These are phyloP conservation scores for Cylindrotheca closterium DNA, from an alignment of 108 stramenopile genomes.

Conservation along the genomic window DNA sequence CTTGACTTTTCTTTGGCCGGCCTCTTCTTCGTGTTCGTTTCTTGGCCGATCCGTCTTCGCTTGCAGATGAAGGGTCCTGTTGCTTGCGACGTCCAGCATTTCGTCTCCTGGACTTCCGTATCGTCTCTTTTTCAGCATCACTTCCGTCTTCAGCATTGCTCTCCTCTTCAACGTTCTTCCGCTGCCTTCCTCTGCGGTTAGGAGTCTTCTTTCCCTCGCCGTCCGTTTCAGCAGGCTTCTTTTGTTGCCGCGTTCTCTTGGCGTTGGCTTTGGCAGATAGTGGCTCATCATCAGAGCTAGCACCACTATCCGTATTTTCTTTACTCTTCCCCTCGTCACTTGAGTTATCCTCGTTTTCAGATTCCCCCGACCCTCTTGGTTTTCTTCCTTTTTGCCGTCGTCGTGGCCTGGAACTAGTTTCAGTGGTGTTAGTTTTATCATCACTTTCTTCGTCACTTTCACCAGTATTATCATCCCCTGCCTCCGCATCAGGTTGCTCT, in stretches of 20 bases:
- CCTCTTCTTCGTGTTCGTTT: background rate
- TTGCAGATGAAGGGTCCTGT: background rate
- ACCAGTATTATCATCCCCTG: background rate
- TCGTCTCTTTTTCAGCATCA: background rate
- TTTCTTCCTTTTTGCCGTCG: background rate
- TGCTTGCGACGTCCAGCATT: background rate
- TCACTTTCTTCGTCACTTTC: constrained; percentile 12
- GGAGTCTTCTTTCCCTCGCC: constrained; percentile 9
- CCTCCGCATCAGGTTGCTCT: background rate
- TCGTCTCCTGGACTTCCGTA: background rate
- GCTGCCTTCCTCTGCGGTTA: constrained; percentile 2
- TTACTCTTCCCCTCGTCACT: constrained; percentile 3
- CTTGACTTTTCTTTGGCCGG: background rate
- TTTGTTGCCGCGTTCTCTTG: constrained; percentile 1
- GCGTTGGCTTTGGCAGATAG: background rate
- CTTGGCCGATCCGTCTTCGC: background rate
- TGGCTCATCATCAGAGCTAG: constrained; percentile 1
- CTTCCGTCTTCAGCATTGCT: constrained; percentile 8
- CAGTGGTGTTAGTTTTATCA: background rate
- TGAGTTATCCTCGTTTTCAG: constrained; percentile 1
- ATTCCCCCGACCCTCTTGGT: background rate
- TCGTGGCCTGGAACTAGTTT: background rate
- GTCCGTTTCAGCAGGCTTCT: background rate
- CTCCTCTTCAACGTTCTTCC: background rate
- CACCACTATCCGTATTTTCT: background rate